phyloP scores from a whole-genome alignment of 768 basidiomycete species.

The Macrolepiota fuliginosa region DNA sequence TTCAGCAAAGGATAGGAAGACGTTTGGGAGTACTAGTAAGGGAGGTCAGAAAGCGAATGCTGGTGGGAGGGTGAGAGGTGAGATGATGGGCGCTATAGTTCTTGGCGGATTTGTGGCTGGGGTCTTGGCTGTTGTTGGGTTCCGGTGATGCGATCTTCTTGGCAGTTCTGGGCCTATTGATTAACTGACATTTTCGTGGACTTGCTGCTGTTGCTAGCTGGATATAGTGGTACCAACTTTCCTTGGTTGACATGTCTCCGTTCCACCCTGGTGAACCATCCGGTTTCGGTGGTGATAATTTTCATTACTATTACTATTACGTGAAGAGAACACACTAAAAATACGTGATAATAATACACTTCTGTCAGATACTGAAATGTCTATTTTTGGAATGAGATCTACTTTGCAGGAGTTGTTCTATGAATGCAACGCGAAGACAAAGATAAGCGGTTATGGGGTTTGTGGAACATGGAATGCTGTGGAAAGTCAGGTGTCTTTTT shows the following conservation, averaged over 20 bases:
- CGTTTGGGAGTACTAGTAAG: slow-evolving; percentile 24
- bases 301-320: not conserved
- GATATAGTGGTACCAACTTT: not conserved
- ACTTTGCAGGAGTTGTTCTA: too few relatives aligned
- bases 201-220: not conserved
- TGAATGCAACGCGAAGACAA: not conserved
- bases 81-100: slow-evolving; percentile 1
- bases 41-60: slow-evolving; percentile 16
- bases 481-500: not conserved
- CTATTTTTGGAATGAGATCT: not conserved
- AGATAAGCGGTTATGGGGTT: not conserved
- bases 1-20: slow-evolving; percentile 22
- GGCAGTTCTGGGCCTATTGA: too few relatives aligned
- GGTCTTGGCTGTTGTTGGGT: slow-evolving; percentile 5
- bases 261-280: not conserved
- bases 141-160: slow-evolving; percentile 6
- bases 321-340: not conserved
- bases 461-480: not conserved
- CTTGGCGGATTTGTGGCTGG: slow-evolving; percentile 3
- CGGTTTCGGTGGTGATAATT: not conserved
- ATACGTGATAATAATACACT: not conserved
- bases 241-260: not conserved
- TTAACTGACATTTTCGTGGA: too few relatives aligned
- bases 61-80: slow-evolving; percentile 5
- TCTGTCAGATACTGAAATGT: not conserved